Conservation (phyloP, 148 eudicot species). For the Silene uniflora region DNA sequence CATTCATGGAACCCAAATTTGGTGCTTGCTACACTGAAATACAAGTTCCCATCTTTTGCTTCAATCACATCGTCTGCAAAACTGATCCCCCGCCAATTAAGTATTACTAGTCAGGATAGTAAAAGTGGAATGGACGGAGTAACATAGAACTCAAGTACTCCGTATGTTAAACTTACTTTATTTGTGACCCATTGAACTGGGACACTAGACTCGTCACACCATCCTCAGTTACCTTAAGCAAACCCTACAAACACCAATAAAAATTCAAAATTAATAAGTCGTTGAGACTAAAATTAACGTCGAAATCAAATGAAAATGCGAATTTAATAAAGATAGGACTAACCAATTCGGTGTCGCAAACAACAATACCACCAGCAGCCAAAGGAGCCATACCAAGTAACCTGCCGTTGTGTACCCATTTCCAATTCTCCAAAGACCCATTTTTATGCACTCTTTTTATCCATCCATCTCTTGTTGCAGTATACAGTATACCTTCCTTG, state of each 20-base stretch:
- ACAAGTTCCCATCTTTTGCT: slow-evolving; percentile 67
- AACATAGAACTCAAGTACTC: neutral
- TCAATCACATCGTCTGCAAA: slow-evolving; percentile 89
- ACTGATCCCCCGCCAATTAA: slow-evolving; percentile 24
- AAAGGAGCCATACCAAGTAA: slow-evolving; percentile 58
- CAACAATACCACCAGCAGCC: slow-evolving; percentile 41
- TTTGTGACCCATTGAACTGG: slow-evolving; percentile 47
- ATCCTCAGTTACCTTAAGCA: slow-evolving; percentile 64
- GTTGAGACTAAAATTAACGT: neutral
- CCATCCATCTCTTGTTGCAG: slow-evolving; percentile 90
- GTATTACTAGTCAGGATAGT: too few species aligned
- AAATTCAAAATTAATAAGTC: neutral
- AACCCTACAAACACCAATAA: slow-evolving; percentile 48
- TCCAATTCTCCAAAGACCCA: slow-evolving; percentile 64
- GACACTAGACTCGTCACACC: slow-evolving; percentile 57
- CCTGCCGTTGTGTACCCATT: slow-evolving; percentile 34
- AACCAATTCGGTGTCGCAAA: slow-evolving; percentile 63
- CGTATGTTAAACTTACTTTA: slow-evolving; percentile 34
- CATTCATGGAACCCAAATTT: slow-evolving; percentile 53
- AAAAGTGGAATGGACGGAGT: too few species aligned
- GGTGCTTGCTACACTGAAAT: slow-evolving; percentile 74
- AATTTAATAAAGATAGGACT: neutral
- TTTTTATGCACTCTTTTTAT: slow-evolving; percentile 61
- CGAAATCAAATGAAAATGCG: neutral
- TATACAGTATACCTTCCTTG: slow-evolving; percentile 57